These are phyloP conservation scores for Cladosporium sp. DNA, from an alignment of 2,329 filamentous ascomycete species.

Conservation along the genomic window DNA sequence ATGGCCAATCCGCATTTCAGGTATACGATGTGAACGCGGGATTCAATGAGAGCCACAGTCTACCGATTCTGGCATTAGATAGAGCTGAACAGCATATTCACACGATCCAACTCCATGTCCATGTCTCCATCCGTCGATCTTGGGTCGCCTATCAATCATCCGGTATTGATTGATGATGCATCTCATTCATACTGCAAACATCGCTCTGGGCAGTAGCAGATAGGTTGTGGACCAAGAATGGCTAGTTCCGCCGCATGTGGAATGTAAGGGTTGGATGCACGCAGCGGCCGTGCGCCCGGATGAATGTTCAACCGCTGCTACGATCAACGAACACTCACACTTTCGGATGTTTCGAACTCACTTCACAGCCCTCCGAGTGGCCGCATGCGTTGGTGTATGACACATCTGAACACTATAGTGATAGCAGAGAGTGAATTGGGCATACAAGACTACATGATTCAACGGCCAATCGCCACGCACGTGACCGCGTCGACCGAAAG, in stretches of 20 bases:
- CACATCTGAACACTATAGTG: neutral
- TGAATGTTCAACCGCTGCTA: neutral
- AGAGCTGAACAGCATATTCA: neutral
- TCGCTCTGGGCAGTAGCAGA: neutral
- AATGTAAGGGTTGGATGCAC: neutral
- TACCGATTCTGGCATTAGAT: neutral
- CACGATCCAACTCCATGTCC: neutral
- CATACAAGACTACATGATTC: neutral
- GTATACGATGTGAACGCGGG: slow-evolving; percentile 26
- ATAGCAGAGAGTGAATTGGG: neutral
- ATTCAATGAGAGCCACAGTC: neutral
- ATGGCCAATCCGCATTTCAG: slow-evolving; percentile 45
- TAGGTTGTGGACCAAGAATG: neutral
- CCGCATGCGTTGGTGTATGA: neutral
- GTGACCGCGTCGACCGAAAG: neutral
- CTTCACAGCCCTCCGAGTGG: neutral
- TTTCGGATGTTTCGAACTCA: neutral
- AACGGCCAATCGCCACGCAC: neutral
- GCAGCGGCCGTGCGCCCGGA: neutral
- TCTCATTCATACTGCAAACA: neutral
- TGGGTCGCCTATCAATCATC: neutral
- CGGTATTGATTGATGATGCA: neutral
- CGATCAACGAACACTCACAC: neutral
- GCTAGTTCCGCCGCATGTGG: neutral
- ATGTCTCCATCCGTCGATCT: neutral